Percentiles rank a stretch among this genome's conserved stretches.
Conservation (phyloP, 805 yeast genomes). For the Priceomyces castillae region DNA sequence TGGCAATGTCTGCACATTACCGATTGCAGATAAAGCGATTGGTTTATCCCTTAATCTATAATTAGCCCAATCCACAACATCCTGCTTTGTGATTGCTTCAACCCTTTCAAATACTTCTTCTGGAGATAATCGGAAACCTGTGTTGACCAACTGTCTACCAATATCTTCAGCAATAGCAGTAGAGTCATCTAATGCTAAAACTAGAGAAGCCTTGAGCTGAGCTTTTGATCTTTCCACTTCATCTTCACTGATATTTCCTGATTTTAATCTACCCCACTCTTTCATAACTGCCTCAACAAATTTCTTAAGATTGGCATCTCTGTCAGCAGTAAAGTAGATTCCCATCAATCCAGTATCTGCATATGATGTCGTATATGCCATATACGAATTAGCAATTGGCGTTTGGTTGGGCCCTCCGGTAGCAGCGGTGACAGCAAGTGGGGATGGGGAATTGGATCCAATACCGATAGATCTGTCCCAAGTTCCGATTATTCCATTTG, state of each 20-base stretch:
- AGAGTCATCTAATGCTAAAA: slow-evolving; percentile 88
- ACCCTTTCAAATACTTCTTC: slow-evolving; percentile 74
- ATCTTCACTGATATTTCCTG: slow-evolving; percentile 71
- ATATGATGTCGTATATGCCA: slow-evolving; percentile 95
- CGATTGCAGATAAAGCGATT: slow-evolving; percentile 87
- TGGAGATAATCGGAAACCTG: slow-evolving; percentile 75
- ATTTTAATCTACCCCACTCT: slow-evolving; percentile 86
- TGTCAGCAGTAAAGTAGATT: slow-evolving; percentile 83
- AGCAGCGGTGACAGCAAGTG: slow-evolving; percentile 67
- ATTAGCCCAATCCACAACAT: slow-evolving; percentile 85
- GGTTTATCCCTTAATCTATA: slow-evolving; percentile 75
- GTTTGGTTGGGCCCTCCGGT: slow-evolving; percentile 53
- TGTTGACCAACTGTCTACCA: slow-evolving; percentile 94
- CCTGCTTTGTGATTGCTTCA: slow-evolving; percentile 71
- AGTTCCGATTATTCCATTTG: slow-evolving; percentile 94
- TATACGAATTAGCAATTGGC: slow-evolving; percentile 86
- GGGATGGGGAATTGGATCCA: slow-evolving; percentile 82
- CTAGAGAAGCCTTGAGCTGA: slow-evolving; percentile 87
- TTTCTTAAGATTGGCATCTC: slow-evolving; percentile 59
- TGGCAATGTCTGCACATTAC: slow-evolving; percentile 73
- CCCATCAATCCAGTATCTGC: slow-evolving; percentile 99
- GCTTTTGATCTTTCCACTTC: slow-evolving; percentile 95
- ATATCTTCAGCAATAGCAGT: slow-evolving; percentile 97
- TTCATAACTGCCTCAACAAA: slow-evolving; percentile 71
- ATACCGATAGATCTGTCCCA: slow-evolving; percentile 94